Percentiles rank a stretch among this genome's conserved stretches.
These are phyloP conservation scores for Phaffomyces opuntiae DNA, from an alignment of 805 yeast genomes.

Conservation along the genomic window DNA sequence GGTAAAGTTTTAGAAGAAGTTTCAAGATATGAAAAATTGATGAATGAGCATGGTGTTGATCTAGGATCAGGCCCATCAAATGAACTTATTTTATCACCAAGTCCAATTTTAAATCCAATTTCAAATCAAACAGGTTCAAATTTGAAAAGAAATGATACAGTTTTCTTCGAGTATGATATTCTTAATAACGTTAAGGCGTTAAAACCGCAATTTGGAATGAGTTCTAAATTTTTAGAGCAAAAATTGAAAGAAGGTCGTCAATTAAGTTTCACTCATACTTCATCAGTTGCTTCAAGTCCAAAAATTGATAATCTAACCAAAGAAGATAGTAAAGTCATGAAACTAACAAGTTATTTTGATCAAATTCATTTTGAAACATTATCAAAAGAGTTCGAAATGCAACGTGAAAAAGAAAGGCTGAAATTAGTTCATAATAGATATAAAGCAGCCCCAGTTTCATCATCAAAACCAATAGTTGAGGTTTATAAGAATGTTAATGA, in stretches of 20 bases:
- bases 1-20: constrained; percentile 25
- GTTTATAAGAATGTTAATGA: constrained; percentile 83
- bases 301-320: constrained; percentile 10
- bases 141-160: not conserved
- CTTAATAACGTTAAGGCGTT: not conserved
- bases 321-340: constrained; percentile 45
- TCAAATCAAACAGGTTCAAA: constrained; percentile 3
- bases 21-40: constrained; percentile 24
- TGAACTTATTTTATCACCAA: not conserved
- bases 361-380: constrained; percentile 73
- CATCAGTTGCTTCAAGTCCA: constrained; percentile 3
- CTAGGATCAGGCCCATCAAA: not conserved
- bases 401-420: constrained; percentile 71
- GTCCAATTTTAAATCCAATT: not conserved
- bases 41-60: constrained; percentile 14
- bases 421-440: constrained; percentile 54
- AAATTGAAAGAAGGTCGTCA: constrained; percentile 24
- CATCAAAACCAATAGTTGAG: constrained; percentile 83
- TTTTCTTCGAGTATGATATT: not conserved
- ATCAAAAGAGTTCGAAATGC: constrained; percentile 80
- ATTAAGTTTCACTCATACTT: constrained; percentile 8
- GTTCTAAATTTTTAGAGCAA: constrained; percentile 21
- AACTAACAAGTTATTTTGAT: constrained; percentile 61
- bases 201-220: constrained; percentile 16
- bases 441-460: constrained; percentile 62